Conservation (phyloP, 805 yeast genomes). For the Nakazawaea sp. region DNA sequence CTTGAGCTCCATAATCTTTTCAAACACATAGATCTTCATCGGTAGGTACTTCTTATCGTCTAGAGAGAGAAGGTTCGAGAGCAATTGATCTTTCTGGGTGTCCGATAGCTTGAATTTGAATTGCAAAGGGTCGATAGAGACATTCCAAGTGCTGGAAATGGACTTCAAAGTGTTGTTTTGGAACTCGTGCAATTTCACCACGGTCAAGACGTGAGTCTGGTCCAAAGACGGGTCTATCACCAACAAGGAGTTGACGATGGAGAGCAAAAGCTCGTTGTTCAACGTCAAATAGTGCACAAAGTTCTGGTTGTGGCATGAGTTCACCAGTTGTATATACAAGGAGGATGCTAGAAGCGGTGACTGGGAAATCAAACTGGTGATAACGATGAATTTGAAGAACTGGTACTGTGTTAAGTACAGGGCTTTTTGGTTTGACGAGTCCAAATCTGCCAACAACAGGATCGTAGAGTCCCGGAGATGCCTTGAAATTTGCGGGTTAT, state of each 20-base stretch:
- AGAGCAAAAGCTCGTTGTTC: constrained; percentile 7
- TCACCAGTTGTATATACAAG: constrained; percentile 3
- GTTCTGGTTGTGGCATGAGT: not conserved
- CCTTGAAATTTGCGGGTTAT: not conserved
- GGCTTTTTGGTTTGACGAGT: not conserved
- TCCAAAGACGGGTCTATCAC: constrained; percentile 9
- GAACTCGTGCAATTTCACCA: constrained; percentile 3
- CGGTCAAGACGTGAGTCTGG: constrained; percentile 1
- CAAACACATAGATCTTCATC: constrained; percentile 6
- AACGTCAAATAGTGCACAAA: constrained; percentile 4
- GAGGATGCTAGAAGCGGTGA: constrained; percentile 7
- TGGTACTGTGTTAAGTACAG: constrained; percentile 5
- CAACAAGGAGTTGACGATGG: constrained; percentile 8
- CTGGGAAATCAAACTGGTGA: constrained; percentile 1
- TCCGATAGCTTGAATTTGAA: constrained; percentile 3
- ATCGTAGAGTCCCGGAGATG: not conserved
- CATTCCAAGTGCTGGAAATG: not conserved
- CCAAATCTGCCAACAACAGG: not conserved
- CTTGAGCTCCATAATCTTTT: constrained; percentile 1
- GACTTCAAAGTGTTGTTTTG: constrained; percentile 6
- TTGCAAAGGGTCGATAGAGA: not conserved
- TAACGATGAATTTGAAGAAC: constrained; percentile 5
- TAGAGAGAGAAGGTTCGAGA: constrained; percentile 3
- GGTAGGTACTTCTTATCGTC: constrained; percentile 2
- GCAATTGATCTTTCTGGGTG: constrained; percentile 1